Evolutionary conservation across 2,329 filamentous ascomycete genomes (phyloP).

Genomic region (Sporothrix brunneoviolacea): DNA sequence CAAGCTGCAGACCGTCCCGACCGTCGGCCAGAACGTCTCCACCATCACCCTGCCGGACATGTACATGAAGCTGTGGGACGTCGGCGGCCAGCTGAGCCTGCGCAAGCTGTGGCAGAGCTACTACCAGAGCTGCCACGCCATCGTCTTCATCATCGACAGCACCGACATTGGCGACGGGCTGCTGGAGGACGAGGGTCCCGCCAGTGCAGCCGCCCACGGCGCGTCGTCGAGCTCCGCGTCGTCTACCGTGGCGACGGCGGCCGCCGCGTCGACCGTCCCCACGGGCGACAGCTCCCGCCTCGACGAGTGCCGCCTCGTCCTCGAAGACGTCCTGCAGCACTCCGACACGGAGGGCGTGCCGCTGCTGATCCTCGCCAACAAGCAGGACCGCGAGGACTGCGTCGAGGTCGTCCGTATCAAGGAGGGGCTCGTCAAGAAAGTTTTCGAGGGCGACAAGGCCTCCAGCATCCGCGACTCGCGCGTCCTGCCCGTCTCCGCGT

Average conservation of each 20-base stretch:
- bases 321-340: conserved; percentile 84
- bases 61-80: conserved; percentile 98
- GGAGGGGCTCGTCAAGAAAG: conserved; percentile 88
- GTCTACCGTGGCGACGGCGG: background rate
- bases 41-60: conserved; percentile 87
- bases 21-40: conserved; percentile 93
- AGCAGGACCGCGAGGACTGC: conserved; percentile 95
- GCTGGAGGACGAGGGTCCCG: conserved; percentile 30
- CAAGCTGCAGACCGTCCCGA: conserved; percentile 83
- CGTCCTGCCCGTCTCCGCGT: conserved; percentile 84
- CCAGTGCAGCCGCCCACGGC: background rate
- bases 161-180: conserved; percentile 85
- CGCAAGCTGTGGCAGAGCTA: conserved; percentile 94
- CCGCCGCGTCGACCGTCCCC: background rate
- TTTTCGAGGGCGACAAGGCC: conserved; percentile 91
- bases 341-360: conserved; percentile 87
- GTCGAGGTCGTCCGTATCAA: conserved; percentile 97
- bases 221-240: background rate
- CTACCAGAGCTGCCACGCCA: conserved; percentile 88
- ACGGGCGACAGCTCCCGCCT: conserved; percentile 49
- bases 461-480: conserved; percentile 80
- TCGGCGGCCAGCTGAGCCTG: conserved; percentile 85
- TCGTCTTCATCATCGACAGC: conserved; percentile 95
- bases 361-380: conserved; percentile 87
- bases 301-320: conserved; percentile 80